A percentile compares a stretch with the other conserved stretches of the same genome.
These are phyloP conservation scores for Quercus gilva DNA, from an alignment of 306 rosid species.

Conservation along the genomic window DNA sequence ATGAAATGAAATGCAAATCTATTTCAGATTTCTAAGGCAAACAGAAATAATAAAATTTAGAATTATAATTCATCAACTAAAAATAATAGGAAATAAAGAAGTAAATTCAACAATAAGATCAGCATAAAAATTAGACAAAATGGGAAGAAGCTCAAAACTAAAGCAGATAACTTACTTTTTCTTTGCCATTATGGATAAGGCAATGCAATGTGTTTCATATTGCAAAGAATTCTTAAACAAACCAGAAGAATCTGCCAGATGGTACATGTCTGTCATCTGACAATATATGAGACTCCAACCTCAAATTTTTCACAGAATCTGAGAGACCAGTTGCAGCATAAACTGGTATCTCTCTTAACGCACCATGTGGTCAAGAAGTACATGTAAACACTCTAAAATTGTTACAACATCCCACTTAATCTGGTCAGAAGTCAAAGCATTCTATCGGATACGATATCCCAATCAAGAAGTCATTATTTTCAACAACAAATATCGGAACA, in stretches of 20 bases:
- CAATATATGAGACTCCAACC: conserved; percentile 26
- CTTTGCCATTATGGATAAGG: conserved; percentile 32
- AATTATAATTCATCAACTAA: not conserved
- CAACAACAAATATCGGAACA: conserved; percentile 24
- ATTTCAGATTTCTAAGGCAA: not conserved
- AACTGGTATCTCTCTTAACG: conserved; percentile 14
- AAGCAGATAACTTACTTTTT: conserved; percentile 58
- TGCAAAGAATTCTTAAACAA: conserved; percentile 40
- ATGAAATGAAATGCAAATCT: not conserved
- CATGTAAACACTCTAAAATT: conserved; percentile 22
- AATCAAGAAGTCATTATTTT: not conserved
- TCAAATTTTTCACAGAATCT: conserved; percentile 41
- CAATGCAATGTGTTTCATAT: conserved; percentile 44
- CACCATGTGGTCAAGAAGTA: conserved; percentile 12
- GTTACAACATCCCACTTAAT: conserved; percentile 22
- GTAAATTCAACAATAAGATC: not conserved
- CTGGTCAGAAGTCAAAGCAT: conserved; percentile 20
- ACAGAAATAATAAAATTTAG: conserved; percentile 14
- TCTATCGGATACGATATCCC: conserved; percentile 7
- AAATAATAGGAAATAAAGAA: conserved; percentile 4
- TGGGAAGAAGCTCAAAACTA: conserved; percentile 2
- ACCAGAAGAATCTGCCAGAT: conserved; percentile 42
- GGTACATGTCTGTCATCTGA: conserved; percentile 31
- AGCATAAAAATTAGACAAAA: not conserved
- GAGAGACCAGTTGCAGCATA: conserved; percentile 34